These are phyloP conservation scores for Lasiodiplodia gonubiensis DNA, from an alignment of 2,329 filamentous ascomycete species.

Conservation along the genomic window DNA sequence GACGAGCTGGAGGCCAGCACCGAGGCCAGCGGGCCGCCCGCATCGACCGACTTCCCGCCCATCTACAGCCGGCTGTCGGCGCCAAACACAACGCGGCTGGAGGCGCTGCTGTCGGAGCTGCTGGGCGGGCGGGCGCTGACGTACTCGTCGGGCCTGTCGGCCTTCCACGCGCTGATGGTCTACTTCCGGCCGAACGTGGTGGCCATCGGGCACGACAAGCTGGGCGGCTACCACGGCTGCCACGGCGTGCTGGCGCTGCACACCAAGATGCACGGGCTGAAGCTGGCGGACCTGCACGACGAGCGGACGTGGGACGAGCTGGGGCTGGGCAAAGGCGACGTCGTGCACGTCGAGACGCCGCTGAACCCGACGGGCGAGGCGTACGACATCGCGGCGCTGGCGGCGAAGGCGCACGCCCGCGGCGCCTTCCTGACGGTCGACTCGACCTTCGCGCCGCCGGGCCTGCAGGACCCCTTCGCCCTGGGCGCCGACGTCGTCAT, in stretches of 20 bases:
- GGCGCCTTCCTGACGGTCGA: constrained; percentile 85
- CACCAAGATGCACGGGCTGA: constrained; percentile 74
- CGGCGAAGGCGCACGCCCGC: constrained; percentile 70
- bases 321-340: constrained; percentile 75
- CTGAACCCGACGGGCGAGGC: constrained; percentile 89
- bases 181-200: constrained; percentile 81
- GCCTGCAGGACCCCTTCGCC: constrained; percentile 81
- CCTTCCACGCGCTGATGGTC: constrained; percentile 88
- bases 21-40: constrained; percentile 48
- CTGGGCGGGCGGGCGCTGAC: constrained; percentile 70
- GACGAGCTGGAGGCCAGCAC: constrained; percentile 63
- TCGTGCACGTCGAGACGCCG: constrained; percentile 92
- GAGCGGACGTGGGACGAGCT: constrained; percentile 64
- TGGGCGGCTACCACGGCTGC: constrained; percentile 89
- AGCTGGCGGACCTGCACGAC: constrained; percentile 69
- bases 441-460: constrained; percentile 90
- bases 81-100: constrained; percentile 83
- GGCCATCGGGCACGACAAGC: constrained; percentile 63
- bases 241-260: constrained; percentile 81
- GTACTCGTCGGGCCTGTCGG: constrained; percentile 84
- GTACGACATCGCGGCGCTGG: constrained; percentile 73
- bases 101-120: constrained; percentile 77
- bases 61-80: constrained; percentile 82
- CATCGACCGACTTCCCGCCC: constrained; percentile 60
- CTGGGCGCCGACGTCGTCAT: constrained; percentile 85